Base-by-base conservation (phyloP, 192 early-diverging fungal genomes). In the Gaertneriomyces semiglobifer region DNA sequence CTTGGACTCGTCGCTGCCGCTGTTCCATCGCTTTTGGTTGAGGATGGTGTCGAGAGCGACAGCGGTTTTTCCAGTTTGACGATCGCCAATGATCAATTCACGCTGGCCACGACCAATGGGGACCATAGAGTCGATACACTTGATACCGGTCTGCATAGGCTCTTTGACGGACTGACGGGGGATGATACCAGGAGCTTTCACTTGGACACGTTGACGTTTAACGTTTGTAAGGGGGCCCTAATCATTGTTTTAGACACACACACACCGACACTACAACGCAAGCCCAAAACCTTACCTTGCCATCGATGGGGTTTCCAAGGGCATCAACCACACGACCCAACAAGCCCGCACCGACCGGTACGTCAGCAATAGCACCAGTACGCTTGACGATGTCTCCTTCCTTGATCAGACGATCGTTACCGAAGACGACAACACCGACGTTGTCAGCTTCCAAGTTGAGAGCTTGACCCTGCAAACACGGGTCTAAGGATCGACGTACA, bases 51-150 rank as follows among this genome's bases (percentile, higher is more conserved):
- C 96, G 63, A 98, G 84, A 40, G 94, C 95, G 73, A 98, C 94
- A 69, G 96, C 89, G 72, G 96, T 98, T 91, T 98, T 98, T 75
- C 96, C 96, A 69, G 96, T 98, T 79, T 98, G 96, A 89, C 95
- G 93, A 86, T 98, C 96, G 81, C 96, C 96, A 83, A 97, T 98
- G 79, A 98, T 98, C 85, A 98, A 88, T 85, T 98, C 96, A 93
- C 96, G 93, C 88, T 98, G 96, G 78, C 96, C 96, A 94, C 96
- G 93, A 76, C 96, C 96, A 69, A 98, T 96, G 66, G 96, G 96
- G 71, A 98, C 89, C 96, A 98, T 98, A 82, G 96, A 97, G 89
- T 98, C 96, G 76, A 98, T 93, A 73, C 93, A 98, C 88, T 98
- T 98, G 86, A 94, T 95, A 83, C 96, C 96, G 79, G 96, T 98